Base-by-base conservation (phyloP, 2,329 filamentous ascomycete genomes). In the Sclerotinia minor region DNA sequence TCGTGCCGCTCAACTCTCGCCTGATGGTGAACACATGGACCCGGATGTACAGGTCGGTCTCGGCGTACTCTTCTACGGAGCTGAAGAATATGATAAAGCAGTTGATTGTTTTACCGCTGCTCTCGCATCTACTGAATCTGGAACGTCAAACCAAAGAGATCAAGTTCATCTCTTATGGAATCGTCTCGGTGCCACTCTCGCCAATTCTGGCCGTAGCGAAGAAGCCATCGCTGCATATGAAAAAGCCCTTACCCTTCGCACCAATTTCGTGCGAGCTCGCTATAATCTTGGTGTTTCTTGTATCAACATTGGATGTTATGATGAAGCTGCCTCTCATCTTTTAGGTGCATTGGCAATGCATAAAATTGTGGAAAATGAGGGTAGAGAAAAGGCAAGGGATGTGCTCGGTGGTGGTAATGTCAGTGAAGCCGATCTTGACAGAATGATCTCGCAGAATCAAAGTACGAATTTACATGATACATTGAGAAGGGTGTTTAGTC, bases 391-490 rank as follows among this genome's bases (percentile, higher is more conserved):
- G 79, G 94, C 92, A 4, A 84, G 91, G 66, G 92, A 97, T 80
- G 88, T 97, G 19, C 84, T 97, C 5, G 81, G 80, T 1, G 90
- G 89, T 65, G 85, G 81, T 15, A 81, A 78, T 15, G 81, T 89
- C 4, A 81, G 81, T 32, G 93, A 97, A 75, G 87, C 86, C 67
- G 88, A 92, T 72, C 83, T 97, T 26, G 92, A 97, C 76, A 85
- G 90, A 69, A 93, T 97, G 89, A 90, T 96, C 66, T 90, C 90
- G 64, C 94, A 98, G 82, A 99, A 99, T 80, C 89, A 96, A 78
- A 97, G 92, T 82, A 97, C 94, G 61, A 99, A 97, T 75, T 82
- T 99, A 69, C 97, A 97, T 79, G 96, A 99, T 79, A 99, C 96
- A 17, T 81, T 99, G 70, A 83, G 94, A 70, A 84, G 96, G 69